Conservation (phyloP, 441 rosid genomes). For the Populus trichocarpa region DNA sequence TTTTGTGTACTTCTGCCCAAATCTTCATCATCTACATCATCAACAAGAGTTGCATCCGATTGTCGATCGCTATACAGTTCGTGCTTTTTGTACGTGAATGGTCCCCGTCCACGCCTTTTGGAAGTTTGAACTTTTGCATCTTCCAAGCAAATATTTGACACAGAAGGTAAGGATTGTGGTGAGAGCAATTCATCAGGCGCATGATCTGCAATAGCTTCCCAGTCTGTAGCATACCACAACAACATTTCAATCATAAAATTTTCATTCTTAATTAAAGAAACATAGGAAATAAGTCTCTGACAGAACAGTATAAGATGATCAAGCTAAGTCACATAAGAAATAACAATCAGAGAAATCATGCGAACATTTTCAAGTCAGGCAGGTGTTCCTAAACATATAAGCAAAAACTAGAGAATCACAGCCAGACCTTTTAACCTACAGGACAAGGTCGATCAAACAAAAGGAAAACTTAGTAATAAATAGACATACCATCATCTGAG, state of each 20-base stretch:
- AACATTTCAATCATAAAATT: constrained; percentile 5
- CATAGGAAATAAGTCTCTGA: neutral
- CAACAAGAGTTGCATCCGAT: constrained; percentile 23
- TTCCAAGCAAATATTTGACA: constrained; percentile 56
- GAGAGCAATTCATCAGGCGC: constrained; percentile 54
- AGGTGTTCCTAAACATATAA: neutral
- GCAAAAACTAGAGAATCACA: neutral
- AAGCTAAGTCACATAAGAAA: neutral
- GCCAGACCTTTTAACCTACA: neutral
- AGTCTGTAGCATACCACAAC: constrained; percentile 43
- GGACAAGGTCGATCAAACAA: neutral
- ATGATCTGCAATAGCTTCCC: constrained; percentile 84
- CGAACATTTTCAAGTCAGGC: neutral
- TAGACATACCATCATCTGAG: constrained; percentile 62
- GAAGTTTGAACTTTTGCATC: constrained; percentile 46
- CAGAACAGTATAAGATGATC: neutral
- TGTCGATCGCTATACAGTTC: constrained; percentile 54
- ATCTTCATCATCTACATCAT: constrained; percentile 42
- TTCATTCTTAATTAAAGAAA: neutral
- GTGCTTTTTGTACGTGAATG: constrained; percentile 57
- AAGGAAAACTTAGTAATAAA: neutral
- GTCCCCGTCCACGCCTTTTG: constrained; percentile 88
- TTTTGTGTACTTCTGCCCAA: constrained; percentile 23
- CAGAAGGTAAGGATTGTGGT: constrained; percentile 49
- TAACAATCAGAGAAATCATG: neutral